Conservation (phyloP, 345 rosid species). For the Hibiscus syriacus region DNA sequence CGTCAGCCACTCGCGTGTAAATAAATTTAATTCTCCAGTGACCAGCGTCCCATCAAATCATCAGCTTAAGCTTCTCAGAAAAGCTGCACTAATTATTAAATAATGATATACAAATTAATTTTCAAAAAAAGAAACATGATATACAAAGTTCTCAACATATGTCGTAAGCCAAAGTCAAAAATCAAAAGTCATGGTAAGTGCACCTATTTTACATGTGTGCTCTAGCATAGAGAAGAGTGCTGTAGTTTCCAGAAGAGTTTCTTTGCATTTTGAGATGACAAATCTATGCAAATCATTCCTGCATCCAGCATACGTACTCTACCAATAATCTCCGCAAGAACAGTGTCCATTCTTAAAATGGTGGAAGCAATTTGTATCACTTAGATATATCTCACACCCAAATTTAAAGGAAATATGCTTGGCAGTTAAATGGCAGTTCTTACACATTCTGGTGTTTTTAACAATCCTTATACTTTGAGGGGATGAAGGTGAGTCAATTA, state of each 20-base stretch:
- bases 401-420: constrained; percentile 44
- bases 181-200: not conserved
- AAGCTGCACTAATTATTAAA: not conserved
- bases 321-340: constrained; percentile 86
- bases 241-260: not conserved
- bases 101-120: not conserved
- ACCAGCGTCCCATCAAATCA: not conserved
- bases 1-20: not conserved
- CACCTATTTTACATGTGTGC: constrained; percentile 1
- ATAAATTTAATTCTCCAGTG: not conserved
- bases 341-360: constrained; percentile 70
- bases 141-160: not conserved
- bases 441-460: constrained; percentile 67
- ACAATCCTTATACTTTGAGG: constrained; percentile 50
- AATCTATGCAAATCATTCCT: constrained; percentile 2
- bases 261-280: not conserved
- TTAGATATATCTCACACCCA: constrained; percentile 56
- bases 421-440: constrained; percentile 63
- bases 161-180: not conserved
- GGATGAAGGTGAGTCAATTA: constrained; percentile 30
- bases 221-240: not conserved
- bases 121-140: not conserved
- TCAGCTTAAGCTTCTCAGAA: not conserved
- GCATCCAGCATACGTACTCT: constrained; percentile 5
- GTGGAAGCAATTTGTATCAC: constrained; percentile 62